These are phyloP conservation scores for Rhododendron henanense DNA, from an alignment of 148 eudicot genomes.

Conservation along the genomic window DNA sequence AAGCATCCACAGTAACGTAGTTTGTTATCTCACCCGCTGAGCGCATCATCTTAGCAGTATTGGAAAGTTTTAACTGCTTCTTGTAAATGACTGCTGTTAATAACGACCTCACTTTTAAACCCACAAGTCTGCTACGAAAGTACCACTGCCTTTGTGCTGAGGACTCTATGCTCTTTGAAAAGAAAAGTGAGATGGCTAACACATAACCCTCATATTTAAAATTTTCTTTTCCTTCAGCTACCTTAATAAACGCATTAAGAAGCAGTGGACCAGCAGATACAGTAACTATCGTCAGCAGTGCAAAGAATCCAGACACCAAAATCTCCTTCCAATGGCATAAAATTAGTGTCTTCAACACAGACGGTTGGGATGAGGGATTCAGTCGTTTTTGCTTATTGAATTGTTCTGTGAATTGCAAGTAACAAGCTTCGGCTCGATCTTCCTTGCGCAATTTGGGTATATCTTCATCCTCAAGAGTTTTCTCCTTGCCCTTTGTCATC, in stretches of 20 bases:
- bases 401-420: conserved; percentile 39
- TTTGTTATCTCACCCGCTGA: conserved; percentile 76
- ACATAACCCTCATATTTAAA: conserved; percentile 65
- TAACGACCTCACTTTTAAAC: conserved; percentile 63
- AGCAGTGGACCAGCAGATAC: conserved; percentile 82
- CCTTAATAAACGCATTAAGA: conserved; percentile 74
- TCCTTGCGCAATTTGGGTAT: conserved; percentile 53
- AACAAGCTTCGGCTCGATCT: conserved; percentile 71
- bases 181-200: conserved; percentile 56
- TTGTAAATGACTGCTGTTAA: conserved; percentile 73
- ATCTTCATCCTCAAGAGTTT: conserved; percentile 66
- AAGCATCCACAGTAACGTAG: conserved; percentile 65
- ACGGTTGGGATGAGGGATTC: conserved; percentile 37
- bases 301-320: conserved; percentile 73
- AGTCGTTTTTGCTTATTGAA: conserved; percentile 34
- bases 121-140: conserved; percentile 56
- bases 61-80: conserved; percentile 68
- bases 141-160: conserved; percentile 85
- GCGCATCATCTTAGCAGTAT: conserved; percentile 57
- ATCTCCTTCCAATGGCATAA: conserved; percentile 69
- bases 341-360: conserved; percentile 55
- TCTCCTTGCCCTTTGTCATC: conserved; percentile 73
- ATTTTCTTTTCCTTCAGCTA: conserved; percentile 67
- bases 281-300: conserved; percentile 58
- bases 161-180: conserved; percentile 61